Base-by-base conservation (phyloP, 1,284 basidiomycete genomes). In the Ganoderma multipileum region DNA sequence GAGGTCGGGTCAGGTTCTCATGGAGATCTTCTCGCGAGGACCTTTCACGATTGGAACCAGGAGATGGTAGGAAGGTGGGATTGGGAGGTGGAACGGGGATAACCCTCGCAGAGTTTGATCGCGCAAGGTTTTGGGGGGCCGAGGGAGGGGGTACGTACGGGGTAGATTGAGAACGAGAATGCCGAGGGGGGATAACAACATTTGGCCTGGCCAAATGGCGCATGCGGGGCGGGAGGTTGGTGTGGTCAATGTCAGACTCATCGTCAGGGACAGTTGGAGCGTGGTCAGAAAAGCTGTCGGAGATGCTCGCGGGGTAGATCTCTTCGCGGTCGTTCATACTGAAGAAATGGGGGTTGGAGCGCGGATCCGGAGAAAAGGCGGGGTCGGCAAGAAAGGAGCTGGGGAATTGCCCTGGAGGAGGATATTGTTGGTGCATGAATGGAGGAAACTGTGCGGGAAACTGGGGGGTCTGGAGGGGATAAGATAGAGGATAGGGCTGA, bases 331-430 rank as follows among this genome's bases (percentile, higher is more conserved):
- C 69, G 66, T 73, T 74, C 76, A 78, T 78, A 68, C 65, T 72
- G 67, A 75, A 74, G 73, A 77, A 80, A 68, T 78, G 73, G 7
- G 79, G 81, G 69, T 82, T 81, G 59, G 67, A 66, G 55, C 68
- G 71, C 38, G 81, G 81, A 74, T 82, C 79, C 50, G 69, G 67
- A 38, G 81, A 79, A 76, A 82, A 83, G 18, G 81, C 81, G 42
- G 81, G 81, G 70, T 83, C 81, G 60, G 78, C 67, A 66, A 74
- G 66, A 62, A 73, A 65, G 16, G 68, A 44, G 42, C 41, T 66
- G 12, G 73, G 74, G 42, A 70, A 23, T 6, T 65, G 71, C 23
- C 68, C 38, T 64, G 66, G 50, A 64, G 67, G 61, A 64, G 70
- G 44, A 66, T 60, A 60, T 41, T 64, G 72, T 20, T 71, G 71